Evolutionary conservation across 495 filamentous ascomycete genomes (phyloP).

Genomic region (Aspergillus egyptiacus): DNA sequence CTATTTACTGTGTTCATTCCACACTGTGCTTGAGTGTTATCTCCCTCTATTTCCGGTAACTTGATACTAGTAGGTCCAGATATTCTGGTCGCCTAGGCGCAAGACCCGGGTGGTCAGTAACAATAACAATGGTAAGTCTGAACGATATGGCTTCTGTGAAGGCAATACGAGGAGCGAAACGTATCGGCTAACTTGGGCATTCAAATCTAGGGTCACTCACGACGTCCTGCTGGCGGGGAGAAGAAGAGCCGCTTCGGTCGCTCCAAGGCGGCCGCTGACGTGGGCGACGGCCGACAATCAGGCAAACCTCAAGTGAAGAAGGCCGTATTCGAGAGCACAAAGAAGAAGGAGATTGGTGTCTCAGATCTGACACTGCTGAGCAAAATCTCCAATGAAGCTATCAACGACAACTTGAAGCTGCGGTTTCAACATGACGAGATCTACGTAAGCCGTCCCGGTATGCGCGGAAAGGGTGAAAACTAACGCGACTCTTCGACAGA

Average conservation of each 20-base stretch:
- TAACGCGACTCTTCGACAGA: constrained; percentile 47
- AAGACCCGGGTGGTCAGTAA: constrained; percentile 26
- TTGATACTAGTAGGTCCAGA: constrained; percentile 31
- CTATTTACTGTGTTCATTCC: constrained; percentile 15
- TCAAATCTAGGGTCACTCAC: constrained; percentile 40
- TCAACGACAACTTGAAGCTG: constrained; percentile 98
- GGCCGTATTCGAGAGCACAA: constrained; percentile 87
- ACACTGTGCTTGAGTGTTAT: constrained; percentile 7
- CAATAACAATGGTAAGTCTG: constrained; percentile 32
- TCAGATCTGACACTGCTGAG: constrained; percentile 96
- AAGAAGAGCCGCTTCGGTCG: constrained; percentile 48
- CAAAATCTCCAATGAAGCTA: constrained; percentile 97
- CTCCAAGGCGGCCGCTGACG: constrained; percentile 42
- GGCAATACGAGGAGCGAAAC: background rate
- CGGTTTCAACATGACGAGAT: constrained; percentile 95
- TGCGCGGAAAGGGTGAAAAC: constrained; percentile 18
- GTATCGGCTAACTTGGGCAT: constrained; percentile 12
- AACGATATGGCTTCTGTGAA: background rate
- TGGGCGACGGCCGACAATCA: constrained; percentile 39
- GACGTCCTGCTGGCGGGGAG: constrained; percentile 44
- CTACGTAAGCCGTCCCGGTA: constrained; percentile 57
- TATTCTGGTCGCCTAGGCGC: constrained; percentile 31
- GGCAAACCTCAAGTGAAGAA: constrained; percentile 77
- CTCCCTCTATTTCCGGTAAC: constrained; percentile 12
- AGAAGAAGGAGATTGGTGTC: constrained; percentile 99